phyloP scores from a whole-genome alignment of 2,329 filamentous ascomycete genomes.

The Penicillium vulpinum region DNA sequence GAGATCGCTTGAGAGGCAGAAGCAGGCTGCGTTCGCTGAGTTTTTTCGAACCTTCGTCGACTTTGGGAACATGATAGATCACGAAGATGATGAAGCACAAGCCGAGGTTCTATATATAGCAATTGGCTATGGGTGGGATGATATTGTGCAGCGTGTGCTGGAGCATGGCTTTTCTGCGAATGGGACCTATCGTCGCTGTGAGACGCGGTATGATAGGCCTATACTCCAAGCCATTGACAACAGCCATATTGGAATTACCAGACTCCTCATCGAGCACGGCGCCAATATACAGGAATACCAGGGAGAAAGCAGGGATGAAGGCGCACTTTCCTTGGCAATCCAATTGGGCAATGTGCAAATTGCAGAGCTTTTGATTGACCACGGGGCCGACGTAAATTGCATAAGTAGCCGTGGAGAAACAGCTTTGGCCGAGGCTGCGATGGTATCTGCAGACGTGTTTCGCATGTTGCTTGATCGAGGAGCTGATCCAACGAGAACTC shows the following conservation, averaged over 20 bases:
- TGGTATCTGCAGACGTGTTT: neutral
- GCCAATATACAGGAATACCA: neutral
- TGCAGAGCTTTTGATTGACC: neutral
- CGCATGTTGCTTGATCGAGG: neutral
- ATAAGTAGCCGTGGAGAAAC: neutral
- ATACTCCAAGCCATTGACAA: neutral
- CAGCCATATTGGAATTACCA: neutral
- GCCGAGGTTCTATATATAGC: neutral
- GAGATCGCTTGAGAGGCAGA: neutral
- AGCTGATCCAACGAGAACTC: neutral
- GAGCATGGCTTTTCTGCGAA: neutral
- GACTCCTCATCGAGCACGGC: neutral
- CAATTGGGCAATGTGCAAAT: neutral
- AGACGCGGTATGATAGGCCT: neutral
- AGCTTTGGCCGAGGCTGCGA: neutral
- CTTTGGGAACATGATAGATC: neutral
- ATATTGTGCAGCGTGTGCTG: neutral
- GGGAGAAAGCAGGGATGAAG: neutral
- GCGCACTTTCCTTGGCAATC: neutral
- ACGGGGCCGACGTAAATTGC: neutral
- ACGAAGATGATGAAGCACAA: neutral
- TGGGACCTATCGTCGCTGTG: neutral
- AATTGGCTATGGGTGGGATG: neutral
- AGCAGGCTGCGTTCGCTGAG: neutral
- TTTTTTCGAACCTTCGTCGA: neutral